phyloP scores from a whole-genome alignment of 2,329 filamentous ascomycete genomes.

The Rhinocladiella mackenziei region DNA sequence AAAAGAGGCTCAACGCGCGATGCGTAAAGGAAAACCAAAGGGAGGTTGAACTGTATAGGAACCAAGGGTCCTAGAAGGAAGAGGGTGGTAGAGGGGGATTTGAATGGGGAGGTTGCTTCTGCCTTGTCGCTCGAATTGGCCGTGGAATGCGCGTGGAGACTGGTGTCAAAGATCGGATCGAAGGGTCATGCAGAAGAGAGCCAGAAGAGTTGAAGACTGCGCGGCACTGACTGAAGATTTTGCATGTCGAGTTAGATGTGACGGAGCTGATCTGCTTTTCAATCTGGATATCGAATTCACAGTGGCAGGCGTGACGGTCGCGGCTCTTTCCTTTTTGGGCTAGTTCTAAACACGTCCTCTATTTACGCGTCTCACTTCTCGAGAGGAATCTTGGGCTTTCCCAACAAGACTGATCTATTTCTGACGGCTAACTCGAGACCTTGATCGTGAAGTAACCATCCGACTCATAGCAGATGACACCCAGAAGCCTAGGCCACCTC shows the following conservation, averaged over 20 bases:
- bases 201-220: conserved; percentile 5
- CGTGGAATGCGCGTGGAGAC: conserved; percentile 8
- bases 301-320: not conserved
- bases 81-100: conserved; percentile 36
- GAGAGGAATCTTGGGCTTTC: not conserved
- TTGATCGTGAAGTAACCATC: too few species aligned
- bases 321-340: not conserved
- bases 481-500: too few species aligned
- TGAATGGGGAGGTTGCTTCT: conserved; percentile 13
- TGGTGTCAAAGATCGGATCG: conserved; percentile 7
- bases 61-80: conserved; percentile 35
- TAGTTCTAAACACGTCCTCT: not conserved
- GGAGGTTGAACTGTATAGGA: conserved; percentile 68
- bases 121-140: conserved; percentile 8
- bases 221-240: not conserved
- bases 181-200: conserved; percentile 14
- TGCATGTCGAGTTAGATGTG: not conserved
- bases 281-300: too few species aligned
- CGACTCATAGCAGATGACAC: too few species aligned
- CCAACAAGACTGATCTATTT: not conserved
- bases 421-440: too few species aligned
- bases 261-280: too few species aligned
- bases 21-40: conserved; percentile 71
- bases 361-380: not conserved
- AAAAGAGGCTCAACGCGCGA: conserved; percentile 51